These are phyloP conservation scores for Bonia amplexicaulis DNA, from an alignment of 176 grass and related monocot species.

Conservation along the genomic window DNA sequence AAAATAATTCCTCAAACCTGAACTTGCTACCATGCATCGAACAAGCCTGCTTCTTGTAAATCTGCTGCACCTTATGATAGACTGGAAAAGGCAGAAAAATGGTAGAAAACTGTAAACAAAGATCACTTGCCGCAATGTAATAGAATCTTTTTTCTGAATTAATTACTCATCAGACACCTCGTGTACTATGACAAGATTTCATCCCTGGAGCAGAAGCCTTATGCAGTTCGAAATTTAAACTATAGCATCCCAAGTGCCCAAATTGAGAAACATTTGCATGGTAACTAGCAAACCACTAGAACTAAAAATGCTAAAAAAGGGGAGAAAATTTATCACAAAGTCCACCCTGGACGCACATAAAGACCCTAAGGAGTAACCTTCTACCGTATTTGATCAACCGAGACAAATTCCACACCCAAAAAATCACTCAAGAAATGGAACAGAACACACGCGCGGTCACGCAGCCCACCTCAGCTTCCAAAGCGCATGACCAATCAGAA, in stretches of 20 bases:
- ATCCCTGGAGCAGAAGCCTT: not conserved
- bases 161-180: not conserved
- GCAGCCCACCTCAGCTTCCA: not conserved
- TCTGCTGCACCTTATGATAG: constrained; percentile 35
- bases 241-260: not conserved
- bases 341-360: not conserved
- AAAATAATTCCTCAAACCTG: constrained; percentile 44
- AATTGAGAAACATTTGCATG: not conserved
- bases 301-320: not conserved
- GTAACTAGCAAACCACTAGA: not conserved
- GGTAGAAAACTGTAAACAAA: not conserved
- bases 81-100: constrained; percentile 35
- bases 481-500: constrained; percentile 2
- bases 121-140: not conserved
- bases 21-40: constrained; percentile 51
- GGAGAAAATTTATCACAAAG: not conserved
- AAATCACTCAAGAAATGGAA: not conserved
- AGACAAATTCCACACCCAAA: not conserved
- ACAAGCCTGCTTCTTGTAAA: constrained; percentile 44
- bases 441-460: not conserved
- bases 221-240: not conserved
- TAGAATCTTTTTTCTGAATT: not conserved
- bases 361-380: not conserved
- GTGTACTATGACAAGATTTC: not conserved
- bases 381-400: not conserved